Evolutionary conservation across 306 rosid species (phyloP), one percentile per base, ranked within the genome.

Genomic region (Luffa aegyptiaca): DNA sequence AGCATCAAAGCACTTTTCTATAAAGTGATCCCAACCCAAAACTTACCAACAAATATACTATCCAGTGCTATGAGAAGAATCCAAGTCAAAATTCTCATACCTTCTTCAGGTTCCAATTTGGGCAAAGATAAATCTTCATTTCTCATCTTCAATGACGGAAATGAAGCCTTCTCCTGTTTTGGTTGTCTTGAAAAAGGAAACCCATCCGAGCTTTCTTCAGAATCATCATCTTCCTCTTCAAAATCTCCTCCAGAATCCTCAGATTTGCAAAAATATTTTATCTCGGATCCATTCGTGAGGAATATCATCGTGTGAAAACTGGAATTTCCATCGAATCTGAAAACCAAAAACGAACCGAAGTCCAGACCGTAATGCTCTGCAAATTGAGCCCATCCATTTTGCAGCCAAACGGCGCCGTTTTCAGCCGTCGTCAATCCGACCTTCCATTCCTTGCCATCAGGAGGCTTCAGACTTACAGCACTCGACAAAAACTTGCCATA

Each of bases 401-500:
- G 35, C 35, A 79, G 10, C 69, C 84, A 82, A 31, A 53, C 42
- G 1, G 36, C 45, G 37, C 63, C 57, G n/a, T 75, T 42, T 0
- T 4, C 1, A 0, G 36, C 1, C 6, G 14, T 75, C 1, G 20
- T 62, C 46, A 48, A 63, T 20, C 72, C 75, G 1, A 81, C 16
- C 21, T 26, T 49, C 76, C 76, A 63, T 75, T 81, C 13, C 10
- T 5, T 59, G 53, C 66, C 76, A 75, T 62, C 66, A 18, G 75
- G 76, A 61, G 63, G 68, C 56, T 49, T 51, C 1, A 75, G 56
- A 48, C 2, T 2, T 5, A 31, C n/a, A 0, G 45, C 16, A 10
- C 10, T 81, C 52, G 84, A 37, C 2, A 81, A 31, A 1, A 20
- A 10, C 56, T 39, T 46, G 0, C 80, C 84, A 6, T 81, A 63